These are phyloP conservation scores for Haplographium delicatum DNA, from an alignment of 495 filamentous ascomycete species.

Conservation along the genomic window DNA sequence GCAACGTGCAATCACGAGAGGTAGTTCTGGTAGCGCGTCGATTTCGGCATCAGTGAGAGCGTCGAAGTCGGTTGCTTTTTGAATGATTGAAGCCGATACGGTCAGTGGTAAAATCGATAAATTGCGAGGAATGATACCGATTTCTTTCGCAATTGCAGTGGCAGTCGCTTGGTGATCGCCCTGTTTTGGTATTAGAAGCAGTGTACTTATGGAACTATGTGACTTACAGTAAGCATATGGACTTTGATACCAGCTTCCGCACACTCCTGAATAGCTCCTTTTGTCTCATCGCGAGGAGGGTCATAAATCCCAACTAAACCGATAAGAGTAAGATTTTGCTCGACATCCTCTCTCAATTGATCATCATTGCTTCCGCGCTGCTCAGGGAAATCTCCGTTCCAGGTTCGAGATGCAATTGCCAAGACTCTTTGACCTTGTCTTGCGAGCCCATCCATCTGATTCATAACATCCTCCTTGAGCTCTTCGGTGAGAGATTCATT, in stretches of 20 bases:
- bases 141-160: constrained; percentile 67
- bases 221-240: constrained; percentile 66
- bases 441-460: constrained; percentile 64
- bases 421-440: constrained; percentile 76
- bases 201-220: constrained; percentile 40
- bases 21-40: constrained; percentile 51
- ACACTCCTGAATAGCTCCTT: constrained; percentile 58
- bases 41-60: constrained; percentile 54
- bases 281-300: constrained; percentile 65
- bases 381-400: constrained; percentile 31
- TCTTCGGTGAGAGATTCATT: constrained; percentile 52
- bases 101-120: constrained; percentile 44
- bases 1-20: constrained; percentile 62
- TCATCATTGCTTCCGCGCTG: constrained; percentile 27
- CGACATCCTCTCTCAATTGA: constrained; percentile 40
- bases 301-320: constrained; percentile 75
- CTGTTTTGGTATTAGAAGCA: constrained; percentile 70
- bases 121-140: constrained; percentile 65
- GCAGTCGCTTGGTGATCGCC: constrained; percentile 71
- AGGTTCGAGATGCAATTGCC: constrained; percentile 58
- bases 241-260: constrained; percentile 67
- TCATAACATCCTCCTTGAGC: constrained; percentile 51
- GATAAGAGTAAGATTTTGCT: constrained; percentile 53
- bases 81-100: constrained; percentile 50
- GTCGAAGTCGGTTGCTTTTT: constrained; percentile 62